These are phyloP conservation scores for Vaccinium corymbosum DNA, from an alignment of 148 eudicot species.

Conservation along the genomic window DNA sequence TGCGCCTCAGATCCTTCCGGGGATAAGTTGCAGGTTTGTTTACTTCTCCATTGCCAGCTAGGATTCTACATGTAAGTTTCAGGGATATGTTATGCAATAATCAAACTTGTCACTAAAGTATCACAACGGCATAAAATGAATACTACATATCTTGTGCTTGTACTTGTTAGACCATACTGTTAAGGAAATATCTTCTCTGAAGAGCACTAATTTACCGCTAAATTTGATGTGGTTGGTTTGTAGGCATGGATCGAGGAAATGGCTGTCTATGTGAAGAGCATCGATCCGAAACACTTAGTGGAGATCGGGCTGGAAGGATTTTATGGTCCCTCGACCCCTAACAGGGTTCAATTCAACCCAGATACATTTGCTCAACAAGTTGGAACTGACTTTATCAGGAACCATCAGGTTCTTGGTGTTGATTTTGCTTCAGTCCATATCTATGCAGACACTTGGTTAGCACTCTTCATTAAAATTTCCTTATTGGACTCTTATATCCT, in stretches of 20 bases:
- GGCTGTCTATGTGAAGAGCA: slow-evolving; percentile 72
- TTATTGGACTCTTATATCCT: neutral
- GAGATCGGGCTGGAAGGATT: slow-evolving; percentile 84
- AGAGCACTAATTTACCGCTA: neutral
- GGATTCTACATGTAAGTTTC: neutral
- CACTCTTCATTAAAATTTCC: neutral
- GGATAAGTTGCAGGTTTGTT: slow-evolving; percentile 59
- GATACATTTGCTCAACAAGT: slow-evolving; percentile 58
- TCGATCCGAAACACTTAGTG: slow-evolving; percentile 75
- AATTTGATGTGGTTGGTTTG: slow-evolving; percentile 6
- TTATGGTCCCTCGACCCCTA: slow-evolving; percentile 74
- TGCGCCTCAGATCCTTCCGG: slow-evolving; percentile 76
- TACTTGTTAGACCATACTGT: neutral
- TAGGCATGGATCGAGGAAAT: slow-evolving; percentile 90
- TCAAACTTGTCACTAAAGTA: neutral
- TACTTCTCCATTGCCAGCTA: neutral
- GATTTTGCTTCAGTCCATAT: slow-evolving; percentile 90
- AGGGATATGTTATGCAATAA: neutral
- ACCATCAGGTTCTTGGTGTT: slow-evolving; percentile 74
- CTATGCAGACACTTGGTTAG: slow-evolving; percentile 59
- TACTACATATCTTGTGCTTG: neutral
- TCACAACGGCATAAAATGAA: neutral
- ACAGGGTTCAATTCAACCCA: slow-evolving; percentile 56
- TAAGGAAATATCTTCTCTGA: neutral
- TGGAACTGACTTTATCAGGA: slow-evolving; percentile 81